phyloP scores from a whole-genome alignment of 257 asterid genomes.

The Verbascum thapsus region DNA sequence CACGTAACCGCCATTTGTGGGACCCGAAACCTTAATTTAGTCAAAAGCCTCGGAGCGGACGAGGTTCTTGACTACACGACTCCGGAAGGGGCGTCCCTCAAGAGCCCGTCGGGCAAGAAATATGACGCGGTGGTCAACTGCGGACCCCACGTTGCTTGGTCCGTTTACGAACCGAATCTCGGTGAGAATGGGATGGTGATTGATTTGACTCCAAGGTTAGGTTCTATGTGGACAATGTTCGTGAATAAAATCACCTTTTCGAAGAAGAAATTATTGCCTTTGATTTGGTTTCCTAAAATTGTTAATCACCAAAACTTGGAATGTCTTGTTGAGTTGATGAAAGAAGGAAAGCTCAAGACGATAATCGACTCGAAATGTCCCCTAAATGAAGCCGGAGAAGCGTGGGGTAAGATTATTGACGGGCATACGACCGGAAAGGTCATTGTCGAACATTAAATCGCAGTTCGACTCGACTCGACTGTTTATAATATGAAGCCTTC shows the following conservation, averaged over 20 bases:
- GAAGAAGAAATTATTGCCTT: slow-evolving; percentile 50
- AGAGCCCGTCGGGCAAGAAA: slow-evolving; percentile 64
- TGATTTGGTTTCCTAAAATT: slow-evolving; percentile 32
- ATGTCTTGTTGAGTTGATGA: slow-evolving; percentile 52
- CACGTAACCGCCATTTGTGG: slow-evolving; percentile 89
- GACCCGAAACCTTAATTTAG: slow-evolving; percentile 60
- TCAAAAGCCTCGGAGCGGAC: slow-evolving; percentile 72
- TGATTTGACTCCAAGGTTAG: slow-evolving; percentile 51
- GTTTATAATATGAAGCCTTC: too few species aligned
- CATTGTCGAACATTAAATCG: slow-evolving; percentile 37
- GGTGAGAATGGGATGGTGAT: slow-evolving; percentile 49
- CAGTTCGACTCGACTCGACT: too few species aligned
- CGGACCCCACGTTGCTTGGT: slow-evolving; percentile 48
- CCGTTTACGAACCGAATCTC: slow-evolving; percentile 57
- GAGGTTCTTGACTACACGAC: slow-evolving; percentile 78
- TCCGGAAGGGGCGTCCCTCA: slow-evolving; percentile 56
- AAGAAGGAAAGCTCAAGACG: slow-evolving; percentile 66
- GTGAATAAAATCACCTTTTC: slow-evolving; percentile 49
- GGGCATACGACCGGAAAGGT: slow-evolving; percentile 84
- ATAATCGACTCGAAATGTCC: slow-evolving; percentile 49
- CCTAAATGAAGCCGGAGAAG: slow-evolving; percentile 57
- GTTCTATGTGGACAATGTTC: slow-evolving; percentile 42
- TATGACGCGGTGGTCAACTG: slow-evolving; percentile 75
- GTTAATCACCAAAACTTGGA: slow-evolving; percentile 33
- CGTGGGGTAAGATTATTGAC: slow-evolving; percentile 56